Evolutionary conservation across 2,329 filamentous ascomycete species (phyloP), one percentile per base, ranked within the genome.

Genomic region (Aciculosporium take): DNA sequence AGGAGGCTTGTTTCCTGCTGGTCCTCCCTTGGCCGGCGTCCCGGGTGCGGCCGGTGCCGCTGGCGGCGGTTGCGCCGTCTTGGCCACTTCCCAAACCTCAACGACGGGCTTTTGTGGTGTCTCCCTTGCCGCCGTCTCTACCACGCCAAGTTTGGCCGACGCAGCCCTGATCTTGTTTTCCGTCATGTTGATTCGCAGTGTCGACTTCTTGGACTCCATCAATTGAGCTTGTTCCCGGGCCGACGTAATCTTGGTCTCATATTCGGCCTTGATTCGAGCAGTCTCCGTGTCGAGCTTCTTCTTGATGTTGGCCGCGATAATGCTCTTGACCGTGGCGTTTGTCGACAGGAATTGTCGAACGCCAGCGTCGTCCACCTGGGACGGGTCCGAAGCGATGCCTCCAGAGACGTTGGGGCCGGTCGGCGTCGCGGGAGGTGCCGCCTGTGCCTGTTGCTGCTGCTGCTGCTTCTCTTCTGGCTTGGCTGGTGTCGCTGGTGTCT

Each of bases 81-180:
- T 88, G 0, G 82, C 87, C 41, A 84, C 65, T 48, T 81, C 78
- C 84, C 85, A 95, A 0, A 95, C 88, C 59, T 95, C 87, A 8
- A 67, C 74, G 4, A 96, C 86, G 0, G 87, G 76, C 56, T 78
- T 79, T 52, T 89, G 71, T 0, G 89, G 89, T 1, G 88, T 95
- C 37, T 94, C 82, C n/a, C 71, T 72, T 0, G 82, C 86, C 10
- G 89, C 88, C 36, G 77, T 83, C 53, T 87, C 74, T 3, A 96
- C 83, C 1, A 91, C 76, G 1, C 74, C 72, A 25, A 93, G 64
- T 64, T 91, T 93, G 4, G 81, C 83, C 39, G 70, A 69, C 0
- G 79, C 75, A 7, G 66, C 63, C 46, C 72, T 75, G 36, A 71
- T 63, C 55, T 80, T 77, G 51, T 80, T 84, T 50, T 89, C 81